Conservation (phyloP, 169 alveolate species). For the Plasmodium adleri region DNA sequence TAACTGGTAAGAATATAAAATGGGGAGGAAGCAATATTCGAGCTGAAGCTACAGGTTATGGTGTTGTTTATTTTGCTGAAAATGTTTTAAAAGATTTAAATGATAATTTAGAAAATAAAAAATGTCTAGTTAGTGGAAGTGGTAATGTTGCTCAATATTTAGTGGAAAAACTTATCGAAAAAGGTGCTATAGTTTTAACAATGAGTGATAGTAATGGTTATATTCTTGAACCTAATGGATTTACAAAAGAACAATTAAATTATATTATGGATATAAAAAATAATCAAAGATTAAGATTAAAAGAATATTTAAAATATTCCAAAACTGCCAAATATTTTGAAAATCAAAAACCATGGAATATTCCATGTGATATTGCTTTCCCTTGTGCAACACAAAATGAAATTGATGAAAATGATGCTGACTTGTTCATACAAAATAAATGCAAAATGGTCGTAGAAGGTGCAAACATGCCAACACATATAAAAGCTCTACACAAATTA, state of each 20-base stretch:
- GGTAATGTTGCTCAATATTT: slow-evolving; percentile 92
- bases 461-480: slow-evolving; percentile 91
- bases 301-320: slow-evolving; percentile 78
- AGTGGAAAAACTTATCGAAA: slow-evolving; percentile 83
- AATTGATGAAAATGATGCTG: slow-evolving; percentile 85
- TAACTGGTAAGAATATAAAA: slow-evolving; percentile 88
- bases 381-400: slow-evolving; percentile 92
- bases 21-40: slow-evolving; percentile 91
- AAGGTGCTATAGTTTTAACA: slow-evolving; percentile 89
- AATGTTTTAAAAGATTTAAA: slow-evolving; percentile 74
- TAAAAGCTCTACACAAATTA: slow-evolving; percentile 84
- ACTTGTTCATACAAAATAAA: slow-evolving; percentile 79
- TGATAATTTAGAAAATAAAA: slow-evolving; percentile 79
- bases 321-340: slow-evolving; percentile 77
- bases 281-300: slow-evolving; percentile 74
- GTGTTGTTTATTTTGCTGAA: slow-evolving; percentile 88
- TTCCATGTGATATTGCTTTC: slow-evolving; percentile 85
- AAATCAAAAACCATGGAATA: slow-evolving; percentile 83
- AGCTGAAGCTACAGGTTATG: slow-evolving; percentile 92
- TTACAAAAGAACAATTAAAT: slow-evolving; percentile 82
- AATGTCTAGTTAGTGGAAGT: slow-evolving; percentile 87
- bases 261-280: slow-evolving; percentile 82
- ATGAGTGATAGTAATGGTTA: slow-evolving; percentile 87
- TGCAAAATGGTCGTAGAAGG: slow-evolving; percentile 87
- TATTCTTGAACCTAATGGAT: slow-evolving; percentile 83